A percentile compares a stretch with the other conserved stretches of the same genome.
Conservation (phyloP, 1,139 yeast genomes). For the Taphrina flavorubra region DNA sequence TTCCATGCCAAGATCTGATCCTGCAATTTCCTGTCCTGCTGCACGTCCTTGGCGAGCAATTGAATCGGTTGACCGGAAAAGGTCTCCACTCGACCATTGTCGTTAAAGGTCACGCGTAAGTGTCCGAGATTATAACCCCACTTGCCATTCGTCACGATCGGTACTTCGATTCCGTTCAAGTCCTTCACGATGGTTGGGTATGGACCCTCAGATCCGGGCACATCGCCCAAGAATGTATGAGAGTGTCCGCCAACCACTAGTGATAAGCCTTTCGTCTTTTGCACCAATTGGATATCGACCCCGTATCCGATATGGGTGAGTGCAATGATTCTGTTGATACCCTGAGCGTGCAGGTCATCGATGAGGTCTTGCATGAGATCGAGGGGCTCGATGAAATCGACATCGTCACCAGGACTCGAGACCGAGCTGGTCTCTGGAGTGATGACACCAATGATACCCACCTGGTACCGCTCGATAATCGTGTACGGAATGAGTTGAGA, state of each 20-base stretch:
- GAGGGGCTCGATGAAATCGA: slow-evolving; percentile 40
- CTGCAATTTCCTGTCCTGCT: slow-evolving; percentile 17
- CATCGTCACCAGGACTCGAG: slow-evolving; percentile 32
- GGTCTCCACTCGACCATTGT: slow-evolving; percentile 19
- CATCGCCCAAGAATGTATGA: slow-evolving; percentile 34
- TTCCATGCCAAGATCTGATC: slow-evolving; percentile 24
- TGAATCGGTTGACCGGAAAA: slow-evolving; percentile 36
- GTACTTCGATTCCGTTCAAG: slow-evolving; percentile 28
- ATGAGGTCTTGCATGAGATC: slow-evolving; percentile 48
- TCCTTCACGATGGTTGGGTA: slow-evolving; percentile 35
- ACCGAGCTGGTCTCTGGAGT: slow-evolving; percentile 36
- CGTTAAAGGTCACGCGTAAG: slow-evolving; percentile 22
- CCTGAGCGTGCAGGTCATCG: slow-evolving; percentile 45
- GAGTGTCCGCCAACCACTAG: slow-evolving; percentile 40
- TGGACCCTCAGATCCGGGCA: slow-evolving; percentile 35
- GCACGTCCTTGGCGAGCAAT: neutral
- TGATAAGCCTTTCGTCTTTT: slow-evolving; percentile 23
- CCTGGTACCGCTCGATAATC: slow-evolving; percentile 10
- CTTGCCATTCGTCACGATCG: slow-evolving; percentile 36
- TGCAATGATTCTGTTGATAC: slow-evolving; percentile 34
- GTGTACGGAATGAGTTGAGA: slow-evolving; percentile 25
- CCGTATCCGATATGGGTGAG: slow-evolving; percentile 39
- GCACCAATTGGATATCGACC: slow-evolving; percentile 24
- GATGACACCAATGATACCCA: slow-evolving; percentile 34
- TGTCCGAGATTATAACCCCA: slow-evolving; percentile 39